Evolutionary conservation across 176 grass and related monocot genomes (phyloP), one percentile per base, ranked within the genome.

Genomic region (Aegilops speltoides): DNA sequence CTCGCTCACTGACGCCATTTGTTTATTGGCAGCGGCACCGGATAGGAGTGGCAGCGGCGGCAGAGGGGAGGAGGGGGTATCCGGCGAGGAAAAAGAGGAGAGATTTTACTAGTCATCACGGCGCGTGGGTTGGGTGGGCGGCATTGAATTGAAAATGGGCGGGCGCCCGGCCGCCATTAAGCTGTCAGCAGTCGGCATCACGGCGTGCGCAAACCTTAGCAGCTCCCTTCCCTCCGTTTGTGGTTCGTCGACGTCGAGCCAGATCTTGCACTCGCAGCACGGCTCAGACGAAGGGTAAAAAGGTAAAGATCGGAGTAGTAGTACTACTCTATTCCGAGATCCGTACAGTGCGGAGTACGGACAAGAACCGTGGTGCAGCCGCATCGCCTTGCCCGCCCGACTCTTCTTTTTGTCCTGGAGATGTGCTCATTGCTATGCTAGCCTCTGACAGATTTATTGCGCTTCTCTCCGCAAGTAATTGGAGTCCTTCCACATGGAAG

Each of bases 81-180:
- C 80, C 83, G 74, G 59, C 11, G 81, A 50, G 87, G 64, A 38
- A 84, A 88, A 72, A 84, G 74, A 88, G 80, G 79, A 41, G 73
- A 6, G 50, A 32, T 81, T 72, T 85, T 28, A 41, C 9, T 77
- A 1, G 76, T 61, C 46, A 68, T 78, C 60, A 79, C 46, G 79
- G 52, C 60, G 78, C 68, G 15, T 17, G 14, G 13, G 46, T 50
- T 16, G 48, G 68, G 85, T 87, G 85, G 69, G 4, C 38, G 85
- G 85, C 78, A 87, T 82, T 75, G 78, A 52, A 87, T 82, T 82
- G 78, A 87, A 87, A 87, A 87, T 5, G 41, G 77, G 66, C 66
- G 8, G 3, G 13, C 45, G 48, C 5, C 71, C 41, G 78, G 48
- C 68, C 8, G 57, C 29, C 68, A 75, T 82, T 87, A 38, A 87